Percentiles rank a stretch among this genome's conserved stretches.
Conservation (phyloP, 495 filamentous ascomycete genomes). For the Podospora pseudopauciseta region DNA sequence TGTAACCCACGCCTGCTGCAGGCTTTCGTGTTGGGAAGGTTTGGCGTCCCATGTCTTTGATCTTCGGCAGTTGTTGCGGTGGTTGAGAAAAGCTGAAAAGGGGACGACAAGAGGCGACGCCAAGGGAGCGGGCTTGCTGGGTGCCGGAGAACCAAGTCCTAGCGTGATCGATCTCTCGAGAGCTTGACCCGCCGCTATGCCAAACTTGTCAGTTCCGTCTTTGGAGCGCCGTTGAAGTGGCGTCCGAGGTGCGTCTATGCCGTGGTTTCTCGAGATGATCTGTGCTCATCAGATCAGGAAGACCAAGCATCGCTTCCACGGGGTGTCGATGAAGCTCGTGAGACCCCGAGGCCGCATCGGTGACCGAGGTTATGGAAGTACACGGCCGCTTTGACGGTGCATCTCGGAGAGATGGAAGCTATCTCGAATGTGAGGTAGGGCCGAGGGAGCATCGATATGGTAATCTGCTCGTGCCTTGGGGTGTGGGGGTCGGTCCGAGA, state of each 20-base stretch:
- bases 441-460: not conserved
- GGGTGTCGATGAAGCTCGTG: not conserved
- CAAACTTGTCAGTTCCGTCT: not conserved
- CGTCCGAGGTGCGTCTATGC: not conserved
- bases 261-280: not conserved
- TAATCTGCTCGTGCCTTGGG: not conserved
- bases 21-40: not conserved
- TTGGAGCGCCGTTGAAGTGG: not conserved
- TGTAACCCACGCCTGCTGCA: not conserved
- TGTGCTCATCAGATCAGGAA: not conserved
- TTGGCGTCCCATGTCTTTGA: not conserved
- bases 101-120: not conserved
- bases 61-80: constrained; percentile 10
- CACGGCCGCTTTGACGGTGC: not conserved
- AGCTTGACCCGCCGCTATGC: not conserved
- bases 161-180: not conserved
- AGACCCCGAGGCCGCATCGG: not conserved
- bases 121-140: not conserved
- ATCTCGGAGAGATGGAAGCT: not conserved
- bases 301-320: not conserved
- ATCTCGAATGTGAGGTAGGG: not conserved
- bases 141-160: not conserved
- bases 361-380: not conserved
- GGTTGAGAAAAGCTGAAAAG: not conserved
- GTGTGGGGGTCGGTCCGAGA: not conserved